phyloP scores from a whole-genome alignment of 176 grass and related monocot genomes.

The Phoenix roebelenii region DNA sequence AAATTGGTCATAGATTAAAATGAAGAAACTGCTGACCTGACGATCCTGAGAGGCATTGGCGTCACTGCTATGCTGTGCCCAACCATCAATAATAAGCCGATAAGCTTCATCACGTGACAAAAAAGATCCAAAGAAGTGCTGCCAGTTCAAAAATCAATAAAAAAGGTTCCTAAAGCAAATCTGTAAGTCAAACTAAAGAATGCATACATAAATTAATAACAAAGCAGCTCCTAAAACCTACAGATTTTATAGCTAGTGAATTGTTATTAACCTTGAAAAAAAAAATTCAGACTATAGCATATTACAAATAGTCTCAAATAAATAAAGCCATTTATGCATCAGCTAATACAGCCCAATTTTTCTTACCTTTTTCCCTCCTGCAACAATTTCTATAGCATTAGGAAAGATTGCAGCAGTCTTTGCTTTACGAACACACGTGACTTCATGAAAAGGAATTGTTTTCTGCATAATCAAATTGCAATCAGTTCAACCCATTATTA shows the following conservation, averaged over 20 bases:
- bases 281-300: no score
- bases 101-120: conserved; percentile 81
- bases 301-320: no score
- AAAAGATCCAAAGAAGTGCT: conserved; percentile 98
- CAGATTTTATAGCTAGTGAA: background rate
- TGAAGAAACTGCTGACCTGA: conserved; percentile 40
- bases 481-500: background rate
- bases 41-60: conserved; percentile 53
- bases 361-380: conserved; percentile 79
- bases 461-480: conserved; percentile 39
- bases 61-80: conserved; percentile 57
- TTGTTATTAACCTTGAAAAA: no score
- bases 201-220: no score
- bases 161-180: background rate
- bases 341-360: background rate
- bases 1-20: background rate
- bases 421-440: conserved; percentile 83
- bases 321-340: no score
- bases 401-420: conserved; percentile 92
- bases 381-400: conserved; percentile 94
- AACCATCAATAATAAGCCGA: conserved; percentile 64
- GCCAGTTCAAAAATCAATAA: conserved; percentile 5
- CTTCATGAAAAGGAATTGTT: conserved; percentile 76
- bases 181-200: no score
- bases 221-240: background rate